Base-by-base conservation (phyloP, 2,329 filamentous ascomycete genomes). In the Canariomyces notabilis region DNA sequence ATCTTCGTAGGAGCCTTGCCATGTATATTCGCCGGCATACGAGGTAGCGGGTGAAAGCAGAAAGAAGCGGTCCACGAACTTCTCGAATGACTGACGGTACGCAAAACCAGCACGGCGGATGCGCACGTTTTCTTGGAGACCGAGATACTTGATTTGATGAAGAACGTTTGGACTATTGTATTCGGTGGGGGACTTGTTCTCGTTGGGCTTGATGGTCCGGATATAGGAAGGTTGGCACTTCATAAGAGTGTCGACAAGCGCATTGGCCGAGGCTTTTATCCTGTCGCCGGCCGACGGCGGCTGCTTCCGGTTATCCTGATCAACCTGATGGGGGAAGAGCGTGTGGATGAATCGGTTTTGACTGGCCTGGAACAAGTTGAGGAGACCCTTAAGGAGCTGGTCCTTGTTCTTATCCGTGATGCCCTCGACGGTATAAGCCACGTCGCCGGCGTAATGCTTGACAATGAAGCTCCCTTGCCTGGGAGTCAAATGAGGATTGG, bases 331-430 rank as follows among this genome's bases (percentile, higher is more conserved):
- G 18, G 93, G 93, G 76, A 98, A 98, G 1, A 98, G 65, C 0
- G 80, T 82, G 61, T 95, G 91, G 8, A 97, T 73, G 59, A 97
- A 98, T 15, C 73, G 69, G 68, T 97, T 97, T 48, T 81, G 78
- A 61, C 89, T 96, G 56, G 82, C 80, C 51, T 85, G 83, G 60
- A 95, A 86, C 31, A 98, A 75, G 61, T 88, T 91, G 42, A 97
- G 77, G 34, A 98, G 73, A 57, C 95, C 93, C 72, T 98, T 98
- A 48, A 97, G 74, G 36, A 98, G 75, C 67, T 94, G 89, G 62
- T 98, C 93, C 75, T 97, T 98, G 75, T 97, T 98, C 77, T 98
- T 98, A 67, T 98, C 93, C 1, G 93, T 98, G 74, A 98, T 98
- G 49, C 93, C 93, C 46, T 95, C 88, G 3, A 97, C 85, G 2